These are phyloP conservation scores for Acanthamoeba divionensis DNA, from an alignment of 208 protist species.

Conservation along the genomic window DNA sequence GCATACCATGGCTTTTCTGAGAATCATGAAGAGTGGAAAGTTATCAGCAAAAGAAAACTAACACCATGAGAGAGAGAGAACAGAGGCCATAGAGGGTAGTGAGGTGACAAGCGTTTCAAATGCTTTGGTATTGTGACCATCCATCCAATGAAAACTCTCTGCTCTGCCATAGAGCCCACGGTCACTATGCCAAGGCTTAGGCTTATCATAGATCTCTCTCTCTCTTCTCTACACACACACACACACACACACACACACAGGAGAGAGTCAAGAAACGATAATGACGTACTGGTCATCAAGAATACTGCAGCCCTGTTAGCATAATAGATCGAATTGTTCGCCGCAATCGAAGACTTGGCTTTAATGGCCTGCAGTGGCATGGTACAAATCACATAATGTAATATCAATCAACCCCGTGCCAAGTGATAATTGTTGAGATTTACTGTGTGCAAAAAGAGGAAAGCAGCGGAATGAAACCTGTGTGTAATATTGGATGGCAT, in stretches of 20 bases:
- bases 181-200: too few relatives aligned
- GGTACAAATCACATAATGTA: too few relatives aligned
- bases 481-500: conserved; percentile 20
- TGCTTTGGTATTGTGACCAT: not conserved
- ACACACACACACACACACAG: not conserved
- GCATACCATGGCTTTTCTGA: not conserved
- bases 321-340: not conserved
- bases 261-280: not conserved
- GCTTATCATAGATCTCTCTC: not conserved
- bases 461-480: too few relatives aligned
- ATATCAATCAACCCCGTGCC: too few relatives aligned
- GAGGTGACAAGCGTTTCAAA: not conserved
- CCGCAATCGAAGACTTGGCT: not conserved
- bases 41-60: not conserved
- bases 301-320: conserved; percentile 49
- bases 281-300: conserved; percentile 39
- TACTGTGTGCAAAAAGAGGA: too few relatives aligned
- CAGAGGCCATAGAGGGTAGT: not conserved
- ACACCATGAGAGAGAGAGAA: not conserved
- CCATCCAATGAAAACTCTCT: too few relatives aligned
- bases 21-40: not conserved
- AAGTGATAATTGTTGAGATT: too few relatives aligned
- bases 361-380: conserved; percentile 19
- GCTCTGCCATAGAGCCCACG: not conserved
- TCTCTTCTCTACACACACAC: not conserved